Evolutionary conservation across 768 basidiomycete species (phyloP).

Genomic region (Lentinula guzmanii): DNA sequence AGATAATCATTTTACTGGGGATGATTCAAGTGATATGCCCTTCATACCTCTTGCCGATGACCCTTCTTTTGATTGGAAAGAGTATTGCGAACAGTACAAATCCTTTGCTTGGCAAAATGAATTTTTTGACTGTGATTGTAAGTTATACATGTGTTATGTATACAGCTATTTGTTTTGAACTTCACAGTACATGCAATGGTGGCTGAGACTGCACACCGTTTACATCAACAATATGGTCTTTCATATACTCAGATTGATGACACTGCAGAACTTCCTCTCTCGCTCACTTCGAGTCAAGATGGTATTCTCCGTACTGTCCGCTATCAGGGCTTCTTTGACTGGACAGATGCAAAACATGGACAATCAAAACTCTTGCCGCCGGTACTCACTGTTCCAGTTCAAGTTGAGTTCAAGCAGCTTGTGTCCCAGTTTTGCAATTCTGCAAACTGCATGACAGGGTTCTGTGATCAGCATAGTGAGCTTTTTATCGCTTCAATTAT

Average conservation of each 20-base stretch:
- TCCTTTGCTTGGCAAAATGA: constrained; percentile 45
- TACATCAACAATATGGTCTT: constrained; percentile 33
- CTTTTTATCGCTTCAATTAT: background rate
- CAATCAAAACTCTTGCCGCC: background rate
- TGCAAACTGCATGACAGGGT: background rate
- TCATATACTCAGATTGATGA: constrained; percentile 40
- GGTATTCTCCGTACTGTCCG: constrained; percentile 23
- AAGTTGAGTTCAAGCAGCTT: background rate
- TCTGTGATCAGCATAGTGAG: constrained; percentile 1
- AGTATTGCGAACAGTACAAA: constrained; percentile 35
- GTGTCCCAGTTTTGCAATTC: constrained; percentile 5
- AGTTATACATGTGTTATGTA: constrained; percentile 10
- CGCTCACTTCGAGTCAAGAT: constrained; percentile 12
- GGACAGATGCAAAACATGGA: background rate
- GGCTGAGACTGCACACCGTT: constrained; percentile 37
- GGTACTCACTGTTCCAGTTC: background rate
- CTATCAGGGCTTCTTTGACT: background rate
- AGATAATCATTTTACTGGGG: constrained; percentile 45
- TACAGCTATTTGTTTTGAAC: background rate
- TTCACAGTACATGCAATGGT: constrained; percentile 43
- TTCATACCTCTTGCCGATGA: constrained; percentile 67
- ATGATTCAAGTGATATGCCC: constrained; percentile 50
- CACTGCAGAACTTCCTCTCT: constrained; percentile 38
- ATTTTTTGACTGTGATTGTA: constrained; percentile 34
- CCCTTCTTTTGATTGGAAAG: constrained; percentile 35